A percentile compares a stretch with the other conserved stretches of the same genome.
These are phyloP conservation scores for Pilatotrama ljubarskyi DNA, from an alignment of 768 basidiomycete genomes.

Conservation along the genomic window DNA sequence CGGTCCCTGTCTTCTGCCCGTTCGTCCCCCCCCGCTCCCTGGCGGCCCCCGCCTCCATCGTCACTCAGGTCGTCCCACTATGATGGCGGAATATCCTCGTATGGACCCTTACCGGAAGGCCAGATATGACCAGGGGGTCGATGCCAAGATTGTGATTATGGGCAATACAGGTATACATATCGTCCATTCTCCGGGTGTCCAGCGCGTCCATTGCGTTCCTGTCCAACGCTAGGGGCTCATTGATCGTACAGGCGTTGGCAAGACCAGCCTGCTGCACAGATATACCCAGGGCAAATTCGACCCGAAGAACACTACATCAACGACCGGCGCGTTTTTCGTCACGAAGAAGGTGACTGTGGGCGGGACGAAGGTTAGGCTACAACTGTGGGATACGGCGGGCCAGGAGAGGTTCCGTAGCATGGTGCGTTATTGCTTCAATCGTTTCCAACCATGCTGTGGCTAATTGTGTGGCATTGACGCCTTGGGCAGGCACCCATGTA, in stretches of 20 bases:
- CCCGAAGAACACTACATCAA: conserved; percentile 85
- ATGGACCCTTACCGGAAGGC: conserved; percentile 68
- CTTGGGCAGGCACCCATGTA: conserved; percentile 84
- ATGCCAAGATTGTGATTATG: conserved; percentile 96
- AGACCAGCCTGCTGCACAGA: conserved; percentile 87
- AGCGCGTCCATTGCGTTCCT: background rate
- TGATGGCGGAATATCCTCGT: conserved; percentile 58
- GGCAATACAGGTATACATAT: conserved; percentile 60
- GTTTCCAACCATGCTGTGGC: conserved; percentile 4
- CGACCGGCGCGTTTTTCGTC: conserved; percentile 91
- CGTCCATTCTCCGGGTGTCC: conserved; percentile 2
- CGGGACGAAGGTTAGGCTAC: conserved; percentile 81
- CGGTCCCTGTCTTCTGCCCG: conserved; percentile 33
- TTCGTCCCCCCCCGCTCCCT: conserved; percentile 35
- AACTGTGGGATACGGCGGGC: conserved; percentile 92
- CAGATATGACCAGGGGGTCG: conserved; percentile 81
- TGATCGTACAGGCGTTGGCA: conserved; percentile 70
- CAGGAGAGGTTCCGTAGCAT: conserved; percentile 92
- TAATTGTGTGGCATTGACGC: conserved; percentile 17
- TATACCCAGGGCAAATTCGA: conserved; percentile 91
- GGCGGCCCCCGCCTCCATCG: conserved; percentile 41
- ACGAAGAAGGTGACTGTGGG: conserved; percentile 89
- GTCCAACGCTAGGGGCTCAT: conserved; percentile 37
- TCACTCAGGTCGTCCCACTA: conserved; percentile 28
- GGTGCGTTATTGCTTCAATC: conserved; percentile 41